phyloP scores from a whole-genome alignment of 768 basidiomycete genomes.

The Mycena crocata region DNA sequence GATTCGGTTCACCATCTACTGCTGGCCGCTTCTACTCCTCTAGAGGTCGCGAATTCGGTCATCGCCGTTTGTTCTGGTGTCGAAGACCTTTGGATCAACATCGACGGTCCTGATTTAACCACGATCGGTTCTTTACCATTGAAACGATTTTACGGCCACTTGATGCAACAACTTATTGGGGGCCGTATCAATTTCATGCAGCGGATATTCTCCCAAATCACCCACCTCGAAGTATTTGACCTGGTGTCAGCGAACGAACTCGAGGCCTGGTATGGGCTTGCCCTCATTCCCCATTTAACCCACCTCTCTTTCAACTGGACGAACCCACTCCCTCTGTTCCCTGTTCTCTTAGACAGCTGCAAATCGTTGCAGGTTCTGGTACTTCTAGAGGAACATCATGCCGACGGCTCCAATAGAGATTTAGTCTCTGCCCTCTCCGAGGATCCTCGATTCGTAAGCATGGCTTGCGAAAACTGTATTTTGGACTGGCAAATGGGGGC shows the following conservation, averaged over 20 bases:
- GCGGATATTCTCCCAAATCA: neutral
- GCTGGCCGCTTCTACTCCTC: neutral
- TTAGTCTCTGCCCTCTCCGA: neutral
- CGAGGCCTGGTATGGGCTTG: neutral
- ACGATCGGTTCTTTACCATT: neutral
- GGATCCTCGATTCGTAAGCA: slow-evolving; percentile 3
- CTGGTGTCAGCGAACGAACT: neutral
- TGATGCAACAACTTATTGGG: neutral
- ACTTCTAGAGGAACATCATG: too few species aligned
- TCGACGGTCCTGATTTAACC: neutral
- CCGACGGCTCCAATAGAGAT: too few species aligned
- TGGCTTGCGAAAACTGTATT: neutral
- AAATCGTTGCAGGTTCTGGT: neutral
- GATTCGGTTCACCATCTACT: neutral
- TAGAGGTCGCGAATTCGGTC: neutral
- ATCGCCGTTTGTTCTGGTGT: neutral
- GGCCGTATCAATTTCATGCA: slow-evolving; percentile 6
- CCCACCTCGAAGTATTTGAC: slow-evolving; percentile 8
- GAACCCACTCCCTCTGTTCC: neutral
- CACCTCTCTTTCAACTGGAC: neutral
- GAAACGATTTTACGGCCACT: neutral
- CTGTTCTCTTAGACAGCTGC: neutral
- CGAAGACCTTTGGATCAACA: slow-evolving; percentile 4
- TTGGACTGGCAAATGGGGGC: slow-evolving; percentile 10
- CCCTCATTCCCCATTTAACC: slow-evolving; percentile 8